phyloP scores from a whole-genome alignment of 225 moss, liverwort and hornwort species.

The Pleurozium schreberi region DNA sequence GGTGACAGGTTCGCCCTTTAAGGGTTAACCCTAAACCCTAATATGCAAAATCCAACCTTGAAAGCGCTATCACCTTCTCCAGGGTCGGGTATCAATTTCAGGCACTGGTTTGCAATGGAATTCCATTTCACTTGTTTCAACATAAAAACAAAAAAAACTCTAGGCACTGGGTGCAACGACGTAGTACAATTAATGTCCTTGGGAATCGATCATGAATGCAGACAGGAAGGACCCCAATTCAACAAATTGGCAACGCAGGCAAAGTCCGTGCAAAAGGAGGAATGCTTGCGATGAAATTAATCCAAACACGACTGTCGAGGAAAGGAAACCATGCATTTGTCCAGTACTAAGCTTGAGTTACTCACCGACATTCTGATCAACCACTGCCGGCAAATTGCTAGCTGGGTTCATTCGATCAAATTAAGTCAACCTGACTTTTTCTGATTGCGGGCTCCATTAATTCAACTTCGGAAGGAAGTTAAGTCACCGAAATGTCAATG shows the following conservation, averaged over 20 bases:
- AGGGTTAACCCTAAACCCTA: too few relatives aligned
- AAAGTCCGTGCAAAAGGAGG: not conserved
- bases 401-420: not conserved
- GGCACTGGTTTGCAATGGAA: too few relatives aligned
- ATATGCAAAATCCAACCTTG: too few relatives aligned
- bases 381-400: not conserved
- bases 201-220: not conserved
- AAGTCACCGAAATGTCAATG: not conserved
- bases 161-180: not conserved
- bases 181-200: too few relatives aligned
- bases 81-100: too few relatives aligned
- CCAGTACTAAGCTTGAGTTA: too few relatives aligned
- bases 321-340: not conserved
- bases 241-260: not conserved
- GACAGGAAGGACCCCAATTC: not conserved
- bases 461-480: too few relatives aligned
- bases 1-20: too few relatives aligned
- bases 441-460: not conserved
- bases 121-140: too few relatives aligned
- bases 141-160: too few relatives aligned
- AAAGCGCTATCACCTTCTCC: too few relatives aligned
- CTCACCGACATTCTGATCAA: not conserved
- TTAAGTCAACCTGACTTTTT: not conserved
- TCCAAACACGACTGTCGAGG: not conserved
- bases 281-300: slow-evolving; percentile 5